Evolutionary conservation across 768 basidiomycete species (phyloP).

Genomic region (Boletus pseudo-olivaceus): DNA sequence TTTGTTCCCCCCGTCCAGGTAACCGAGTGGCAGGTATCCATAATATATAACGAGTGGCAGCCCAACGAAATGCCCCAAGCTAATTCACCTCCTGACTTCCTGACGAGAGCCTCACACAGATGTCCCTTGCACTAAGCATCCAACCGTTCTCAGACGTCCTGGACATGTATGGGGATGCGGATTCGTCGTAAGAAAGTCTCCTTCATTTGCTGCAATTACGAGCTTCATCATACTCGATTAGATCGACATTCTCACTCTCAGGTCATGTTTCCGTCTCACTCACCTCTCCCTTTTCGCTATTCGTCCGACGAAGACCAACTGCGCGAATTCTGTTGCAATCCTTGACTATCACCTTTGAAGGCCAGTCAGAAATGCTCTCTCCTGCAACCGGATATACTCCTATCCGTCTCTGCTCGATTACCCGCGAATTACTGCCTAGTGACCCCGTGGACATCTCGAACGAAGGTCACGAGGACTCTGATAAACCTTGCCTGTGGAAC

Average conservation of each 20-base stretch:
- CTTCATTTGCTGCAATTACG: conserved; percentile 1
- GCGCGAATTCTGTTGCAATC: conserved; percentile 61
- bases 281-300: conserved; percentile 52
- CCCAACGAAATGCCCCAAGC: not conserved
- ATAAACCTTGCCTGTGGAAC: conserved; percentile 61
- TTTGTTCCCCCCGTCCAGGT: conserved; percentile 30
- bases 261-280: conserved; percentile 73
- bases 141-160: conserved; percentile 53
- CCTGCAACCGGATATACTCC: conserved; percentile 63
- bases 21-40: conserved; percentile 25
- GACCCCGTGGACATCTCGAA: conserved; percentile 59
- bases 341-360: conserved; percentile 76
- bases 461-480: conserved; percentile 57
- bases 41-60: conserved; percentile 28
- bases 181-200: conserved; percentile 50
- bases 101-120: conserved; percentile 30
- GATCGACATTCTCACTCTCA: conserved; percentile 83
- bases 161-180: conserved; percentile 69
- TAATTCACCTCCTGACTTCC: conserved; percentile 16
- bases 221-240: conserved; percentile 30
- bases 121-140: conserved; percentile 68
- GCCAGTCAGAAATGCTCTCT: conserved; percentile 74
- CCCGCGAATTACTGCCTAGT: conserved; percentile 51
- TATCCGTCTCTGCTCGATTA: conserved; percentile 62
- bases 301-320: conserved; percentile 47